These are phyloP conservation scores for Calonectria pauciramosa DNA, from an alignment of 2,329 filamentous ascomycete genomes.

Conservation along the genomic window DNA sequence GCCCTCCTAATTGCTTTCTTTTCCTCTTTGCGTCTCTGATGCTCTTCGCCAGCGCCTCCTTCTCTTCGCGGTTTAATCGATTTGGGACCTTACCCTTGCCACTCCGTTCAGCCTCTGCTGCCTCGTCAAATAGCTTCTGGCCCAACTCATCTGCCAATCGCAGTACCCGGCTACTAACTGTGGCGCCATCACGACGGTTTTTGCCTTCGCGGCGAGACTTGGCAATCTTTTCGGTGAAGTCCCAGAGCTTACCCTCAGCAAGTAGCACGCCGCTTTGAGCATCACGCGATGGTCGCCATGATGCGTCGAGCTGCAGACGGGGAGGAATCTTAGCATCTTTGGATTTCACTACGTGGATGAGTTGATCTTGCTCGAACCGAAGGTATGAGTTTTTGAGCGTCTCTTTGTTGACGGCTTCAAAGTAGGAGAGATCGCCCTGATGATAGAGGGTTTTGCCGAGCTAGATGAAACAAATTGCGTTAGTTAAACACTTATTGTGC, in stretches of 20 bases:
- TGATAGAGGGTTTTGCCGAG: slow-evolving; percentile 97
- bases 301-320: slow-evolving; percentile 76
- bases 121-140: slow-evolving; percentile 74
- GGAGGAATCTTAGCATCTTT: slow-evolving; percentile 74
- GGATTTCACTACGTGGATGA: slow-evolving; percentile 80
- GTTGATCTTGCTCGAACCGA: slow-evolving; percentile 91
- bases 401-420: slow-evolving; percentile 98
- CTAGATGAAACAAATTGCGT: slow-evolving; percentile 53
- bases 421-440: slow-evolving; percentile 96
- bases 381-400: slow-evolving; percentile 94
- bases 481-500: slow-evolving; percentile 16
- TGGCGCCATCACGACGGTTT: slow-evolving; percentile 93
- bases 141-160: slow-evolving; percentile 82
- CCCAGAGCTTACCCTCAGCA: slow-evolving; percentile 85
- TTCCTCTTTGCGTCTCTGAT: slow-evolving; percentile 63
- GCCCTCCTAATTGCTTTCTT: slow-evolving; percentile 61
- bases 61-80: slow-evolving; percentile 66
- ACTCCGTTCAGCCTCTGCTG: slow-evolving; percentile 53
- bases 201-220: slow-evolving; percentile 89
- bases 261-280: slow-evolving; percentile 70
- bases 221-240: slow-evolving; percentile 91
- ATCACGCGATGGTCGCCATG: slow-evolving; percentile 82
- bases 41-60: slow-evolving; percentile 56
- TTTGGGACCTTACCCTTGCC: slow-evolving; percentile 55
- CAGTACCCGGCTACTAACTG: slow-evolving; percentile 86